Evolutionary conservation across 768 basidiomycete genomes (phyloP), one percentile per base, ranked within the genome.

Genomic region (Lactifluus echinatus): DNA sequence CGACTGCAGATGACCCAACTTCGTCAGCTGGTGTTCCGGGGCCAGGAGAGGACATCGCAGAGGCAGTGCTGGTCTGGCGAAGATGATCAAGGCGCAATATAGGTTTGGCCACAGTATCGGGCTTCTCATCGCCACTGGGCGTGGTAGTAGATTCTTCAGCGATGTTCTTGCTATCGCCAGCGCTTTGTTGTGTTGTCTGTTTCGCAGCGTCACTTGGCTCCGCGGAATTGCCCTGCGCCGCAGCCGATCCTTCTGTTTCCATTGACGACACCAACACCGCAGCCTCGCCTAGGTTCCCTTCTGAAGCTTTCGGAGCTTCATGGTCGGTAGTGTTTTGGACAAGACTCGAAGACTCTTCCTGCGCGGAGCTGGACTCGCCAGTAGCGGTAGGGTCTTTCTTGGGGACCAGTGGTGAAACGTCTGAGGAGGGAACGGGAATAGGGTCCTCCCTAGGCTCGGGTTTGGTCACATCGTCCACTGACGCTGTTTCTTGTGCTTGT

Each of bases 1-100:
- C 57, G 12, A 50, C 10, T 1, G 57, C 46, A 7, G 57, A 55
- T 10, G 28, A 54, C 26, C 15, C 39, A n/a, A 10, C 33, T 1
- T 59, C 58, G 2, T 59, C 58, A 19, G 40, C 53, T 19, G 58
- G 53, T 5, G 58, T 59, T 11, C 12, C 52, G 8, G 24, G 47
- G 29, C 34, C 11, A 5, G 53, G 37, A 2, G 40, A 3, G 19
- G 53, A 44, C 58, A 55, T 59, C 14, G 23, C 26, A 23, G 58
- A 55, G 21, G 53, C 53, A 37, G 47, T 26, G 23, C 58, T 59
- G 21, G 10, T 3, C 11, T 50, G 28, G 24, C 58, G 58, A 31
- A 59, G 0, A 23, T 31, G 57, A 0, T 58, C 52, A 15, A 55
- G 19, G 6, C n/a, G 47, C 33, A 50, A 23, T 4, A 14, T 6